Evolutionary conservation across 108 stramenopile genomes (phyloP), one percentile per base, ranked within the genome.

Genomic region (Conticribra guillardii): DNA sequence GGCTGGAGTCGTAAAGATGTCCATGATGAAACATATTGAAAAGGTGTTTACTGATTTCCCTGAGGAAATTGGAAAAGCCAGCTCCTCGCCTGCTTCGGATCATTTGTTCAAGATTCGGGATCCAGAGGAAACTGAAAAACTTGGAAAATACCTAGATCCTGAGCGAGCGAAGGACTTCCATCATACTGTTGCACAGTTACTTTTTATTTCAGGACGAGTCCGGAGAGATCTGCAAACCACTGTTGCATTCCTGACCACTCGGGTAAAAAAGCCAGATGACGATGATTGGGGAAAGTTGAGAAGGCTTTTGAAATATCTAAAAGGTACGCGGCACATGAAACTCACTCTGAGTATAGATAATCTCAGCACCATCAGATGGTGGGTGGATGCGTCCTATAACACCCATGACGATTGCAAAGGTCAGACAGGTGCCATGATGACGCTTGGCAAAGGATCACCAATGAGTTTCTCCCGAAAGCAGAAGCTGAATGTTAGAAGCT

Each of bases 241-340:
- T 24, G 23, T 21, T 24, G n/a, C 54, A 4, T 55, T 55, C 54
- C 54, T 55, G 2, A 55, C 54, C 23, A 55, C 4, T 2, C 16
- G 54, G 28, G 54, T 55, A 21, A 55, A 55, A 1, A 23, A 55
- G 2, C 54, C 54, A 7, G 28, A 55, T 26, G 24, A 55, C n/a
- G 54, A 55, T 22, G 23, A 55, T 4, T 55, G 54, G 19, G 54
- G 54, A 2, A 55, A 55, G 54, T 4, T 22, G 3, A 22, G 7
- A 22, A 1, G 54, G 19, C 19, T 55, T 2, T 22, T 21, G 4
- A 55, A 55, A 55, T 55, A 55, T 22, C 19, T 55, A 15, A 7
- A 55, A 17, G 54, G 54, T 1, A 55, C 54, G 2, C 2, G 4
- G 28, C 2, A 55, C 16, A 11, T 55, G 22, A 55, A 55, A 4